Evolutionary conservation across 768 basidiomycete species (phyloP), one percentile per base, ranked within the genome.

Genomic region (Trametes cingulata): DNA sequence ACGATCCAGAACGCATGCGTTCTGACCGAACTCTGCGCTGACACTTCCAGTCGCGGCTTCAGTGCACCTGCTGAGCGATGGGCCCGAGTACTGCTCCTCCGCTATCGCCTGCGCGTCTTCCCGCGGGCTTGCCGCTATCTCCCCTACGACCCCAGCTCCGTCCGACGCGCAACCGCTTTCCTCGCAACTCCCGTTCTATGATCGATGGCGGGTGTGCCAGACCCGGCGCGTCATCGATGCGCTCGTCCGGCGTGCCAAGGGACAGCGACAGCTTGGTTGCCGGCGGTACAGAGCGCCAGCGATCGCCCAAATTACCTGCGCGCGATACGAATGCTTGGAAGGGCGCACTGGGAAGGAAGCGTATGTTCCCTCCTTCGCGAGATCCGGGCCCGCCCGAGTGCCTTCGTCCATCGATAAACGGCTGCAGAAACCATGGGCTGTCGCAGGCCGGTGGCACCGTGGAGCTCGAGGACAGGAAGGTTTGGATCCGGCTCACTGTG

Each of bases 371-470:
- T 25, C 46, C 27, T 54, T 54, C 52, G 29, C 42, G 43, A 40
- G 55, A 56, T 56, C 55, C 55, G 55, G 39, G 36, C 35, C 15
- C 45, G 13, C 55, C 45, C 55, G 55, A 40, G 8, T 14, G 54
- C 27, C 40, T 27, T 35, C 22, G 15, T 6, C 45, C 37, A 56
- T 56, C 46, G 55, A 56, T 48, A 25, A 45, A 48, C 55, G 46
- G 45, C 36, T 10, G 24, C 35, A 45, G 45, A 19, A 25, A 8
- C 7, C 20, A 22, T 35, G 43, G 22, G 20, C 8, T 13, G 27
- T 35, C 47, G 47, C 27, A 29, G 17, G n/a, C 35, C 37, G 49
- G 36, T 19, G 19, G 20, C 36, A 51, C 19, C 19, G 42, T 43
- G 27, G 49, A 33, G 35, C 29, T 27, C 25, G 12, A 22, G 27